Conservation (phyloP, 208 protist species). For the Crithidia brevicula region DNA sequence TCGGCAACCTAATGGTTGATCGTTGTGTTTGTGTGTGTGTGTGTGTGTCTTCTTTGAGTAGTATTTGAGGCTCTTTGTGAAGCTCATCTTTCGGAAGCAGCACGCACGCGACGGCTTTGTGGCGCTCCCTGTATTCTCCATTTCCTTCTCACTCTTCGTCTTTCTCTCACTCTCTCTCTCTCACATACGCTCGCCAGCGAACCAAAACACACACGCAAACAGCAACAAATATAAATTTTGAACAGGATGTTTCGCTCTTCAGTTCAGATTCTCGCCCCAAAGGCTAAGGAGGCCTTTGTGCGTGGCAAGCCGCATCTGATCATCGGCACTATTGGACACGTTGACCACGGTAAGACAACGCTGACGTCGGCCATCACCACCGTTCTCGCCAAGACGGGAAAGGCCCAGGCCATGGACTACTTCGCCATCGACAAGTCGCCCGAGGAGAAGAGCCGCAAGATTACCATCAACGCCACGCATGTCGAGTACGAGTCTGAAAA, state of each 20-base stretch:
- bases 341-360: slow-evolving; percentile 99
- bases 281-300: slow-evolving; percentile 89
- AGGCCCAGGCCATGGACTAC: slow-evolving; percentile 90
- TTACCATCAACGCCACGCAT: slow-evolving; percentile 99
- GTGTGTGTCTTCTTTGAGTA: no score
- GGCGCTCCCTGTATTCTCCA: no score
- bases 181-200: no score
- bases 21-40: no score
- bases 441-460: slow-evolving; percentile 99
- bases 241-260: slow-evolving; percentile 39
- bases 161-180: no score
- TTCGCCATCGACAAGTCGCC: slow-evolving; percentile 99
- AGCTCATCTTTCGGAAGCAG: no score
- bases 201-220: background rate
- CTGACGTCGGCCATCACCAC: slow-evolving; percentile 98
- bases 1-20: no score
- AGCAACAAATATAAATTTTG: background rate
- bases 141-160: no score
- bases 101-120: no score
- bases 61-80: no score
- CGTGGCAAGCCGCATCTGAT: slow-evolving; percentile 98
- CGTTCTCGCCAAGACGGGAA: slow-evolving; percentile 88
- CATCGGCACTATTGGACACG: slow-evolving; percentile 99
- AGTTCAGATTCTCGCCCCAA: slow-evolving; percentile 27
- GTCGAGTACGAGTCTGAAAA: slow-evolving; percentile 99